phyloP scores from a whole-genome alignment of 2,329 filamentous ascomycete species.

The Pseudogymnoascus sp. region DNA sequence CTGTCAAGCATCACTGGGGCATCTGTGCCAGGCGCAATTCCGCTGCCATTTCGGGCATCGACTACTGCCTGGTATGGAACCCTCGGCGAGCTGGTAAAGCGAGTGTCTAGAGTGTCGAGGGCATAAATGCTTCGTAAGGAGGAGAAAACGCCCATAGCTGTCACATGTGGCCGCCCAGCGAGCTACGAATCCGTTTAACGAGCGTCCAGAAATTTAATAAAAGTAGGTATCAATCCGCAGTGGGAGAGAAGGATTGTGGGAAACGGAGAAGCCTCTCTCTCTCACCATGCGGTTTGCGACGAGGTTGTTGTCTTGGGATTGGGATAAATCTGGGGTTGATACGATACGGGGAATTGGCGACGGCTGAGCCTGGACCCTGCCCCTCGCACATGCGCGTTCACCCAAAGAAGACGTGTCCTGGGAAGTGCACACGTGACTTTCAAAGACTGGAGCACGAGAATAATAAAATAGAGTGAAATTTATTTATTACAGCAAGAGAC shows the following conservation, averaged over 20 bases:
- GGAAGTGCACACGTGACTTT: background rate
- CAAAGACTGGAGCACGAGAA: background rate
- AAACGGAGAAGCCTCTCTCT: background rate
- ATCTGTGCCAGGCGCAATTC: constrained; percentile 22
- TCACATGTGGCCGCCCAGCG: background rate
- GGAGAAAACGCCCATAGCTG: constrained; percentile 28
- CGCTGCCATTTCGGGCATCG: constrained; percentile 40
- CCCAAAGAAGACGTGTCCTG: constrained; percentile 2
- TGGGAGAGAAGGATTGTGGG: constrained; percentile 4
- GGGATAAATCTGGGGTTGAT: constrained; percentile 6
- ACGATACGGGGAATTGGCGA: constrained; percentile 1
- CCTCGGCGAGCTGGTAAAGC: constrained; percentile 62
- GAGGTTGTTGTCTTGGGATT: constrained; percentile 2
- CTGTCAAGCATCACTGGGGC: constrained; percentile 29
- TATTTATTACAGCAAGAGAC: background rate
- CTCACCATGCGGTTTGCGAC: constrained; percentile 1
- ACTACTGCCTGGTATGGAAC: constrained; percentile 54
- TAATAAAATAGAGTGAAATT: background rate
- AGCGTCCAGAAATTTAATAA: background rate
- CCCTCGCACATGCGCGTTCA: background rate
- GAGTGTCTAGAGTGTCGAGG: constrained; percentile 59
- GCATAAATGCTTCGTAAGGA: constrained; percentile 49
- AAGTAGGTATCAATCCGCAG: background rate
- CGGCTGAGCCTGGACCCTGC: constrained; percentile 1
- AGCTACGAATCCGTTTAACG: background rate